These are phyloP conservation scores for Phytophthora pluvialis DNA, from an alignment of 352 stramenopile genomes.

Conservation along the genomic window DNA sequence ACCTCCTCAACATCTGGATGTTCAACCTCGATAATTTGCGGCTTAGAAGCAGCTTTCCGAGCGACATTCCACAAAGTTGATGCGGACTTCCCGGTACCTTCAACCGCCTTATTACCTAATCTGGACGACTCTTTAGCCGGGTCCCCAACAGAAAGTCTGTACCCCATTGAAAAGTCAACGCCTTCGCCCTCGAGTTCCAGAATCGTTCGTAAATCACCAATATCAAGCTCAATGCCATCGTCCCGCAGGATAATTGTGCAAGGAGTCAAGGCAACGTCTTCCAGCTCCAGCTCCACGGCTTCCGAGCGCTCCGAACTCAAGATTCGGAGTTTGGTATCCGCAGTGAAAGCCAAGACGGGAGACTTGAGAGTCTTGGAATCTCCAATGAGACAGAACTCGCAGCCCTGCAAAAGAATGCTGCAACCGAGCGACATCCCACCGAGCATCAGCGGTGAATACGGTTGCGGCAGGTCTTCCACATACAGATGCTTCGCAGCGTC, in stretches of 20 bases:
- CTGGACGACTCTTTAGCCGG: constrained; percentile 29
- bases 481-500: constrained; percentile 57
- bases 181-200: constrained; percentile 88
- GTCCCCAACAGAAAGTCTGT: constrained; percentile 67
- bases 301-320: constrained; percentile 70
- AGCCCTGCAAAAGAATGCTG: constrained; percentile 59
- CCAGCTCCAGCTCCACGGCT: constrained; percentile 73
- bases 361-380: constrained; percentile 75
- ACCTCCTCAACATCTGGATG: constrained; percentile 52
- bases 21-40: constrained; percentile 67
- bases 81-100: constrained; percentile 36
- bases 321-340: constrained; percentile 70
- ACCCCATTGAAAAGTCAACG: constrained; percentile 80
- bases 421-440: constrained; percentile 57
- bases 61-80: constrained; percentile 68
- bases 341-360: constrained; percentile 83
- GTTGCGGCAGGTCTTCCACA: constrained; percentile 59
- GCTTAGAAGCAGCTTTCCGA: constrained; percentile 55
- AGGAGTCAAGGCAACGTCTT: constrained; percentile 81
- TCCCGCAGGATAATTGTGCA: constrained; percentile 68
- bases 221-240: constrained; percentile 79
- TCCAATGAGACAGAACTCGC: constrained; percentile 83
- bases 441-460: constrained; percentile 77
- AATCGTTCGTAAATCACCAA: constrained; percentile 76
- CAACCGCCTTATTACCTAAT: constrained; percentile 8